These are phyloP conservation scores for Vitis hybrid DNA, from an alignment of 177 flowering plant species.

Conservation along the genomic window DNA sequence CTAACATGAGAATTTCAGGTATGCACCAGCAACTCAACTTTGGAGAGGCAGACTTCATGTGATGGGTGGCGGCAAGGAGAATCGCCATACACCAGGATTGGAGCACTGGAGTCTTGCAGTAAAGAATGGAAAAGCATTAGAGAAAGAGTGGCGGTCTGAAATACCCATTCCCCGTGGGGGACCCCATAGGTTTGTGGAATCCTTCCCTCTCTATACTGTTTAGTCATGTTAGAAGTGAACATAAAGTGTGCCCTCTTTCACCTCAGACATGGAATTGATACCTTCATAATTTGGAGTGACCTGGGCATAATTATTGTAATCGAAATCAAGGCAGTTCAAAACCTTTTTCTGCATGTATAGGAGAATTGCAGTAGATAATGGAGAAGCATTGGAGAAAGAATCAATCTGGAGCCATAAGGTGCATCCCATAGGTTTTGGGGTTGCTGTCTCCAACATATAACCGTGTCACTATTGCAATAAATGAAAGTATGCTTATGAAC, in stretches of 20 bases:
- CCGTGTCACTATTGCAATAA: too few species aligned
- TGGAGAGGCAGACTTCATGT: slow-evolving; percentile 99
- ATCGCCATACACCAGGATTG: slow-evolving; percentile 76
- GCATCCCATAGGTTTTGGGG: too few species aligned
- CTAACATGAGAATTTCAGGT: slow-evolving; percentile 40
- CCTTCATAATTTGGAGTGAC: not conserved
- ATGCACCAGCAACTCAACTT: slow-evolving; percentile 94
- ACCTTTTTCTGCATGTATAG: too few species aligned
- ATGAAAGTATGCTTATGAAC: too few species aligned
- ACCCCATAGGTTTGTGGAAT: slow-evolving; percentile 73
- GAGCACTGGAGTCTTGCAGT: slow-evolving; percentile 98
- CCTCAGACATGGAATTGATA: not conserved
- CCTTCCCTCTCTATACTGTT: not conserved
- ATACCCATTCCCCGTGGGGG: slow-evolving; percentile 95
- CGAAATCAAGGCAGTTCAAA: too few species aligned
- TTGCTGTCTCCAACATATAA: too few species aligned
- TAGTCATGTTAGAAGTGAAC: not conserved
- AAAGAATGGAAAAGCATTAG: slow-evolving; percentile 75
- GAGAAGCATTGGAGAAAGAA: too few species aligned
- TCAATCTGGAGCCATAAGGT: too few species aligned
- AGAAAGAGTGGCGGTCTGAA: slow-evolving; percentile 76
- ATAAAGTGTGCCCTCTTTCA: too few species aligned
- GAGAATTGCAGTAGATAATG: too few species aligned
- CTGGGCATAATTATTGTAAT: too few species aligned
- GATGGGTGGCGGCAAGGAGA: slow-evolving; percentile 98